These are phyloP conservation scores for Podaxis sp. DNA, from an alignment of 768 basidiomycete species.

Conservation along the genomic window DNA sequence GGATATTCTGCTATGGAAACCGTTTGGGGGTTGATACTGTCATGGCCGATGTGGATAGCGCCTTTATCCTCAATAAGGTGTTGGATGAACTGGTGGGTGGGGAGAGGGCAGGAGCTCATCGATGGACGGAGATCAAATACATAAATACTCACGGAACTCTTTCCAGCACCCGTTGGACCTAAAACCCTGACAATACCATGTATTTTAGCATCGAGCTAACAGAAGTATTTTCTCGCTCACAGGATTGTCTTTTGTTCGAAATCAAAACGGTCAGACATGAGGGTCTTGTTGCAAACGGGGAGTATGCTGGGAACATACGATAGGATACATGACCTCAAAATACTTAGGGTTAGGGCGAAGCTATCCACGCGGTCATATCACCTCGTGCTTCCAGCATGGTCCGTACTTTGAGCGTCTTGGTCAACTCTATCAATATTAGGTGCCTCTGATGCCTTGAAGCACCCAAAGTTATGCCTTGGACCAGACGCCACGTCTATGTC, in stretches of 20 bases:
- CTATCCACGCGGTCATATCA: not conserved
- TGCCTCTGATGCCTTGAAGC: not conserved
- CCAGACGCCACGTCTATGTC: not conserved
- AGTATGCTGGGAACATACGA: not conserved
- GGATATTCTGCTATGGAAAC: not conserved
- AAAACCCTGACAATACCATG: not conserved
- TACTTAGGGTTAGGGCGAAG: not conserved
- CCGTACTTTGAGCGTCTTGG: not conserved
- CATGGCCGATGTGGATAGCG: not conserved
- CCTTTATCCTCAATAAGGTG: not conserved
- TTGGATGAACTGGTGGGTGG: not conserved
- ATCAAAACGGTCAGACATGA: not conserved
- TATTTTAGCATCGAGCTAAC: not conserved
- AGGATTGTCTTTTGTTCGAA: not conserved
- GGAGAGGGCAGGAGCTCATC: not conserved
- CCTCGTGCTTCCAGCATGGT: not conserved
- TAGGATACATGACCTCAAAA: not conserved
- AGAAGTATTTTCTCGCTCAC: not conserved
- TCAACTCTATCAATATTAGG: not conserved
- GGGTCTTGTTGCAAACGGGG: not conserved
- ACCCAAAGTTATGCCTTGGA: not conserved
- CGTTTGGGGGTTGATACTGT: not conserved
- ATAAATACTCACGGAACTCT: not conserved
- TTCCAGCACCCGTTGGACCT: not conserved
- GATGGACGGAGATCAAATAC: no score